Conservation (phyloP, 805 yeast genomes). For the Barnettozyma populi region DNA sequence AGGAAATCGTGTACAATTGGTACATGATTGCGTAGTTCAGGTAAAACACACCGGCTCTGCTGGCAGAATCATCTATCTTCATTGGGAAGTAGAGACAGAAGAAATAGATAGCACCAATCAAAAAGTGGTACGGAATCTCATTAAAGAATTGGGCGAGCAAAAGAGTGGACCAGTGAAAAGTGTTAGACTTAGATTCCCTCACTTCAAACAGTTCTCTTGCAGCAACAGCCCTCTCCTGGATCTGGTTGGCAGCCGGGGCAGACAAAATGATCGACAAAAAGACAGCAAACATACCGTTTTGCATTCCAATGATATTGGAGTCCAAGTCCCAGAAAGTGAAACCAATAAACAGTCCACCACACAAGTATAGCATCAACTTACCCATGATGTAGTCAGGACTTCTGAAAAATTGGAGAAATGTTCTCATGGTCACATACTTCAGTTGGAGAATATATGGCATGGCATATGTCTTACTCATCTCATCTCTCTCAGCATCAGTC, state of each 20-base stretch:
- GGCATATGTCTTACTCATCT: constrained; percentile 22
- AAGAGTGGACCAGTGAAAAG: constrained; percentile 67
- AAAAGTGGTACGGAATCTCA: constrained; percentile 57
- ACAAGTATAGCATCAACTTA: constrained; percentile 45
- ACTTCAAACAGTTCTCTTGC: constrained; percentile 64
- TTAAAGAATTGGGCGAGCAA: constrained; percentile 46
- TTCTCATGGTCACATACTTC: constrained; percentile 35
- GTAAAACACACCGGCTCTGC: constrained; percentile 46
- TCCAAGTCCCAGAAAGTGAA: constrained; percentile 65
- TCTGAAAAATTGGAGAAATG: constrained; percentile 47
- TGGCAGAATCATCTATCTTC: constrained; percentile 35
- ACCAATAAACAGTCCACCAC: constrained; percentile 65
- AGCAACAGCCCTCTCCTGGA: constrained; percentile 53
- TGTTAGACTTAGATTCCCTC: constrained; percentile 66
- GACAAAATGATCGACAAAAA: constrained; percentile 56
- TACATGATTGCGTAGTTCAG: constrained; percentile 39
- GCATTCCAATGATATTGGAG: constrained; percentile 48
- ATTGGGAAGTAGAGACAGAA: constrained; percentile 49
- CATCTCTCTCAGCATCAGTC: constrained; percentile 9
- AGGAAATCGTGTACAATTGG: constrained; percentile 39
- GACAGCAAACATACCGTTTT: constrained; percentile 54
- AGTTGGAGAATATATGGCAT: constrained; percentile 44
- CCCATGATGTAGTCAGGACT: constrained; percentile 58
- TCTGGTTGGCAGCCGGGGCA: constrained; percentile 58
- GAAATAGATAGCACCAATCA: constrained; percentile 46